A percentile compares a stretch with the other conserved stretches of the same genome.
These are phyloP conservation scores for Phascolomyces articulosus DNA, from an alignment of 371 early-diverging fungal genomes.

Conservation along the genomic window DNA sequence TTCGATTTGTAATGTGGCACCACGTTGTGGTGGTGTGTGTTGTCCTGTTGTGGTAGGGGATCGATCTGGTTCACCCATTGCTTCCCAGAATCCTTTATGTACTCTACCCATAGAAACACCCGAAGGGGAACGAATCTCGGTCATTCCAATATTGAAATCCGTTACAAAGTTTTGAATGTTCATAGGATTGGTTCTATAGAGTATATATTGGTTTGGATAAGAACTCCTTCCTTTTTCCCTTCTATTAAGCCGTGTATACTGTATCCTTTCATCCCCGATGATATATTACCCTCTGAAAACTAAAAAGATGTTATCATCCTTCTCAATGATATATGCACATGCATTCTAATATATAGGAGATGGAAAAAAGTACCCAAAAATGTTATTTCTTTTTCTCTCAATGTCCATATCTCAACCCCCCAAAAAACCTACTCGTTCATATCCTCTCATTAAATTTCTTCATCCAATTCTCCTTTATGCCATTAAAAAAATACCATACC, in stretches of 20 bases:
- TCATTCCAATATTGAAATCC: conserved; percentile 52
- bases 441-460: no score
- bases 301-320: conserved; percentile 59
- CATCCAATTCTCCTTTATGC: neutral
- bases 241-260: no score
- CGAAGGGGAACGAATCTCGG: conserved; percentile 44
- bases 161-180: conserved; percentile 67
- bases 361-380: no score
- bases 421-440: no score
- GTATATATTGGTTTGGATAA: no score
- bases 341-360: conserved; percentile 52
- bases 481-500: conserved; percentile 27
- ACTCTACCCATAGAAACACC: conserved; percentile 57
- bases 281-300: conserved; percentile 59
- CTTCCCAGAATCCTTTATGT: conserved; percentile 64
- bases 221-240: neutral
- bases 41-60: conserved; percentile 10
- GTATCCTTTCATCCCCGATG: no score
- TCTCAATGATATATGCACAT: conserved; percentile 63
- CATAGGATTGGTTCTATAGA: conserved; percentile 59
- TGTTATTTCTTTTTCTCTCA: no score
- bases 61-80: conserved; percentile 50
- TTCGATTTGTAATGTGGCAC: conserved; percentile 34
- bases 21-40: conserved; percentile 10
- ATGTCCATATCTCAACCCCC: no score